phyloP scores from a whole-genome alignment of 495 filamentous ascomycete species.

The Talaromyces liani region DNA sequence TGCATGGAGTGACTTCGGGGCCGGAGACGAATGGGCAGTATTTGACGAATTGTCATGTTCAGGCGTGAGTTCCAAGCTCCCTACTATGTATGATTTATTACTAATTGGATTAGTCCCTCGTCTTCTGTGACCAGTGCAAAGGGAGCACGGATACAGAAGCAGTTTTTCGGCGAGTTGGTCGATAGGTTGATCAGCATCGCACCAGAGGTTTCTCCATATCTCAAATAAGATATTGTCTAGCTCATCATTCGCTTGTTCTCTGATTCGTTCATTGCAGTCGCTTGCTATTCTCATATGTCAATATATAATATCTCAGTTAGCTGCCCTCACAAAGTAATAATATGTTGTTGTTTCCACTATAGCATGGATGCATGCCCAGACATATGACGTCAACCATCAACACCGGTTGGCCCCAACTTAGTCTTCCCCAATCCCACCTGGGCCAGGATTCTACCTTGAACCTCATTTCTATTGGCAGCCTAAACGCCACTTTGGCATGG shows the following conservation, averaged over 20 bases:
- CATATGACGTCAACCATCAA: background rate
- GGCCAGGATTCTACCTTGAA: background rate
- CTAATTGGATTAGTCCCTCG: background rate
- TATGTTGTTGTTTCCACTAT: background rate
- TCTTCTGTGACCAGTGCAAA: slow-evolving; percentile 5
- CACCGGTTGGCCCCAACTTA: background rate
- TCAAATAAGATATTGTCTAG: background rate
- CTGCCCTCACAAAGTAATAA: too few relatives aligned
- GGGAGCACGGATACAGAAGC: slow-evolving; percentile 11
- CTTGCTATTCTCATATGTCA: too few relatives aligned
- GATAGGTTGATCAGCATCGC: slow-evolving; percentile 11
- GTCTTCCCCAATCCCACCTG: too few relatives aligned
- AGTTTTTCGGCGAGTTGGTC: slow-evolving; percentile 13
- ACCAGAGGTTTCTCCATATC: slow-evolving; percentile 6
- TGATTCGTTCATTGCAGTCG: too few relatives aligned
- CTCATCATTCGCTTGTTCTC: background rate
- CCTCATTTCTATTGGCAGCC: background rate
- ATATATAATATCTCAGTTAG: too few relatives aligned
- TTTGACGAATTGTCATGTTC: slow-evolving; percentile 20
- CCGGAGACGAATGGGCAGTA: slow-evolving; percentile 27
- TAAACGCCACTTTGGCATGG: background rate
- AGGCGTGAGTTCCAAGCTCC: slow-evolving; percentile 8
- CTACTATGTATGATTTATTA: background rate
- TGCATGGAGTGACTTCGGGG: slow-evolving; percentile 23
- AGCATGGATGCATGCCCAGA: background rate